Conservation (phyloP, 257 asterid genomes). For the Linaria vulgaris region DNA sequence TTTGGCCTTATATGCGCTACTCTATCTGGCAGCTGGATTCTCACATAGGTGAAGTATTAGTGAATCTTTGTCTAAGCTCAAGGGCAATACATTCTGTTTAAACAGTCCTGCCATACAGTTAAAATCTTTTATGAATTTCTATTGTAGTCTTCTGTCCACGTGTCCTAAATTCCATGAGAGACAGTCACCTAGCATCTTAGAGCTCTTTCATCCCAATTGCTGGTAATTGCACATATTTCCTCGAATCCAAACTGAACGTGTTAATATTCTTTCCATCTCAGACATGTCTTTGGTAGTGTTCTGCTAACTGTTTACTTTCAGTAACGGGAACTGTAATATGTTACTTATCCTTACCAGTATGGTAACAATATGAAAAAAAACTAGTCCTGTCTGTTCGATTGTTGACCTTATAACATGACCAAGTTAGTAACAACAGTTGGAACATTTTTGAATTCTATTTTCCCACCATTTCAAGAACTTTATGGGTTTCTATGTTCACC, state of each 20-base stretch:
- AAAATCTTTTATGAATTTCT: neutral
- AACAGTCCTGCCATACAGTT: neutral
- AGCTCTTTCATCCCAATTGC: too few species aligned
- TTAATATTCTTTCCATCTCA: constrained; percentile 3
- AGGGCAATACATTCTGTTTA: too few species aligned
- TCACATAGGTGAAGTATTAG: neutral
- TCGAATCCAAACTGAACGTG: neutral
- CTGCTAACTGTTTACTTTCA: neutral
- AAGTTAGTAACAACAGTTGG: neutral
- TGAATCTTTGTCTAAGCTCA: constrained; percentile 4
- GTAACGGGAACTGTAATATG: neutral
- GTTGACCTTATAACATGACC: neutral
- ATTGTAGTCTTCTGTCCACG: constrained; percentile 3
- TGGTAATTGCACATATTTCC: neutral
- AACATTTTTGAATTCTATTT: neutral
- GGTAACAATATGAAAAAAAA: neutral
- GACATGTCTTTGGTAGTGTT: neutral
- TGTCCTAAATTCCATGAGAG: constrained; percentile 1
- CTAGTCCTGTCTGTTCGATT: neutral
- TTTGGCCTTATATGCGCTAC: constrained; percentile 17
- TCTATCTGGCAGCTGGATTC: constrained; percentile 4
- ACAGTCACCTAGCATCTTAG: too few species aligned
- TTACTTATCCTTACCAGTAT: too few species aligned
- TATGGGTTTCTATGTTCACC: neutral
- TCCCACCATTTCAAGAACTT: neutral